Conservation (phyloP, 1,284 basidiomycete species). For the Mycosarcoma mackinlayi region DNA sequence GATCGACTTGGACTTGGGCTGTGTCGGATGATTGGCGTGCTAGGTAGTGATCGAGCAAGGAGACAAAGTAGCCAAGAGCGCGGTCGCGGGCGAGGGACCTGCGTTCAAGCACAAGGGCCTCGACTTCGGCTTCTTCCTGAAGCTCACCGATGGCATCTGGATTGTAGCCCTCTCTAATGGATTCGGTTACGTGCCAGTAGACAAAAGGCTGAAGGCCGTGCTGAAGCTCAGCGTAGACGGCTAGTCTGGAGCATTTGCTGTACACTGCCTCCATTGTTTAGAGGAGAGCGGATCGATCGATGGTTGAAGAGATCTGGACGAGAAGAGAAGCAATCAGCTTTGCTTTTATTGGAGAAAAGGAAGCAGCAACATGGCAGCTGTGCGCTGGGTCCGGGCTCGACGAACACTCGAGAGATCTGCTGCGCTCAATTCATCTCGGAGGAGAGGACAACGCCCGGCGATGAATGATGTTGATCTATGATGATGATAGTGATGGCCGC, state of each 20-base stretch:
- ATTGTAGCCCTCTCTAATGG: conserved; percentile 28
- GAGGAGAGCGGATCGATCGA: no score
- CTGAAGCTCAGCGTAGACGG: conserved; percentile 24
- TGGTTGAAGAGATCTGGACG: no score
- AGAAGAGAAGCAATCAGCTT: background rate
- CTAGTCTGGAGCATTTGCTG: conserved; percentile 16
- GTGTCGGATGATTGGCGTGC: conserved; percentile 8
- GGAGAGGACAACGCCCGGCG: no score
- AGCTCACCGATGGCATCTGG: conserved; percentile 28
- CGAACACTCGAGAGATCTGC: no score
- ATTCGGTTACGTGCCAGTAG: conserved; percentile 41
- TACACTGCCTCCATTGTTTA: conserved; percentile 20
- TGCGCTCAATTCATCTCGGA: no score
- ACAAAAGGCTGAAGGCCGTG: conserved; percentile 37
- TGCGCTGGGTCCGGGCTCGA: no score
- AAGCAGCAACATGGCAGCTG: no score
- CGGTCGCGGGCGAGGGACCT: conserved; percentile 26
- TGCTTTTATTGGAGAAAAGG: no score
- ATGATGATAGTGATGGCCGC: no score
- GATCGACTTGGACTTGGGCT: background rate
- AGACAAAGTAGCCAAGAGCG: conserved; percentile 34
- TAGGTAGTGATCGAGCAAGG: conserved; percentile 22
- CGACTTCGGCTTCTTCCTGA: conserved; percentile 35
- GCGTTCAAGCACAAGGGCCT: conserved; percentile 38
- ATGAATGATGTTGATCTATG: no score